Percentiles rank a stretch among this genome's conserved stretches.
Conservation (phyloP, 208 protist species). For the Crithidia brevicula region DNA sequence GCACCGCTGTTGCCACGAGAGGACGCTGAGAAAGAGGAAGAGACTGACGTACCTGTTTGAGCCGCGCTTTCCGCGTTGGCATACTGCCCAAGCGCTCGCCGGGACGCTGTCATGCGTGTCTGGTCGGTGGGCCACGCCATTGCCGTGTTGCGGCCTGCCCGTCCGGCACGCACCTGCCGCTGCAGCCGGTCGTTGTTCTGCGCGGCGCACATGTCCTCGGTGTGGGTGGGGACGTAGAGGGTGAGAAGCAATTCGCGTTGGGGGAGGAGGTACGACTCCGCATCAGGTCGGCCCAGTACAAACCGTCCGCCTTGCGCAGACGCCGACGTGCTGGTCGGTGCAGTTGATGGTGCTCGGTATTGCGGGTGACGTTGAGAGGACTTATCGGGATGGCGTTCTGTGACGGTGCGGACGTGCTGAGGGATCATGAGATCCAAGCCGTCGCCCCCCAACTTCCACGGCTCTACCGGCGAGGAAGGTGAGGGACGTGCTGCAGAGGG, state of each 20-base stretch:
- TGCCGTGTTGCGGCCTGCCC: conserved; percentile 14
- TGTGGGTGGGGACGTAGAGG: conserved; percentile 52
- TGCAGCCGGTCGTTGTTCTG: conserved; percentile 62
- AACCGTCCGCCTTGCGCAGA: background rate
- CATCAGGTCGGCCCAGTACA: conserved; percentile 55
- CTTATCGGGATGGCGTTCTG: conserved; percentile 32
- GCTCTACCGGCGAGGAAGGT: conserved; percentile 31
- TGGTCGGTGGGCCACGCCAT: conserved; percentile 43
- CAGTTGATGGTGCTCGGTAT: no score
- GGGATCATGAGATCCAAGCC: conserved; percentile 57
- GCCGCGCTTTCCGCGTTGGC: conserved; percentile 41
- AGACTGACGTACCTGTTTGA: conserved; percentile 8
- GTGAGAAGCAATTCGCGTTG: conserved; percentile 79
- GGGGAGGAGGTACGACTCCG: conserved; percentile 76
- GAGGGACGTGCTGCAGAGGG: background rate
- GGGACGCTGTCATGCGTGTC: conserved; percentile 34
- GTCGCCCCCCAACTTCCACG: conserved; percentile 64
- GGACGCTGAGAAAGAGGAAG: background rate
- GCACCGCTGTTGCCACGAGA: background rate
- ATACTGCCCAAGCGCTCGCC: conserved; percentile 34
- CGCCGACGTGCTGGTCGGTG: no score
- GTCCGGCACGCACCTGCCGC: conserved; percentile 46
- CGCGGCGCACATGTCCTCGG: conserved; percentile 45
- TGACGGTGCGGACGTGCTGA: conserved; percentile 51
- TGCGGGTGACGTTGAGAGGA: no score